Evolutionary conservation across 2,329 filamentous ascomycete species (phyloP).

Genomic region (Venturia pyrina): DNA sequence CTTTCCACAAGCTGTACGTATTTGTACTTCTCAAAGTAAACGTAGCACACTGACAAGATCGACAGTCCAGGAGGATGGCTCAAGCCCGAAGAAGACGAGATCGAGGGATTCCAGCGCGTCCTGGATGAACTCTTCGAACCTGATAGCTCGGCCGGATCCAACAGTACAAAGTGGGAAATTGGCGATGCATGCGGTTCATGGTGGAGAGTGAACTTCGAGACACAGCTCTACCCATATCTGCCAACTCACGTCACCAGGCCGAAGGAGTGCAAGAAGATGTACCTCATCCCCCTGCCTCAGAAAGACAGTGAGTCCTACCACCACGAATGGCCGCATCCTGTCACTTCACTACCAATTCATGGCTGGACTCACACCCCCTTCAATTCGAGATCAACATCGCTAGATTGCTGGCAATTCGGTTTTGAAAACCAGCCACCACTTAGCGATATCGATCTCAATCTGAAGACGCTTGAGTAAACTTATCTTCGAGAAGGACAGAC

Average conservation of each 20-base stretch:
- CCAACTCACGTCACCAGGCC: constrained; percentile 91
- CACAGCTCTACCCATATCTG: constrained; percentile 98
- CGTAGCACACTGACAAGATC: neutral
- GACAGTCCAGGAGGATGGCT: constrained; percentile 81
- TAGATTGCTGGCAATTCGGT: neutral
- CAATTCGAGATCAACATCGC: neutral
- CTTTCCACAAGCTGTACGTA: constrained; percentile 85
- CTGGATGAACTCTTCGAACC: constrained; percentile 90
- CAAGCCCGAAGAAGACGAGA: constrained; percentile 77
- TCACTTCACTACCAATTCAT: neutral
- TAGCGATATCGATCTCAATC: neutral
- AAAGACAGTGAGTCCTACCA: constrained; percentile 58
- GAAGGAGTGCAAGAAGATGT: constrained; percentile 99
- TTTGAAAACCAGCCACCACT: too few relatives aligned
- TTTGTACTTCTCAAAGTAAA: neutral
- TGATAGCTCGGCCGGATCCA: constrained; percentile 76
- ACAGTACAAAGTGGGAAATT: constrained; percentile 89
- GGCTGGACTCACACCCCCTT: neutral
- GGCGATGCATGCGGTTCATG: constrained; percentile 93
- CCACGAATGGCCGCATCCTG: neutral
- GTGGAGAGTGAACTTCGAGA: constrained; percentile 99
- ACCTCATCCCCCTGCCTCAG: constrained; percentile 83
- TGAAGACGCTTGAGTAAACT: neutral
- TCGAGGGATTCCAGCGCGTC: constrained; percentile 86
- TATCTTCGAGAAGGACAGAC: neutral